Conservation (phyloP, 257 asterid genomes). For the Perilla frutescens region DNA sequence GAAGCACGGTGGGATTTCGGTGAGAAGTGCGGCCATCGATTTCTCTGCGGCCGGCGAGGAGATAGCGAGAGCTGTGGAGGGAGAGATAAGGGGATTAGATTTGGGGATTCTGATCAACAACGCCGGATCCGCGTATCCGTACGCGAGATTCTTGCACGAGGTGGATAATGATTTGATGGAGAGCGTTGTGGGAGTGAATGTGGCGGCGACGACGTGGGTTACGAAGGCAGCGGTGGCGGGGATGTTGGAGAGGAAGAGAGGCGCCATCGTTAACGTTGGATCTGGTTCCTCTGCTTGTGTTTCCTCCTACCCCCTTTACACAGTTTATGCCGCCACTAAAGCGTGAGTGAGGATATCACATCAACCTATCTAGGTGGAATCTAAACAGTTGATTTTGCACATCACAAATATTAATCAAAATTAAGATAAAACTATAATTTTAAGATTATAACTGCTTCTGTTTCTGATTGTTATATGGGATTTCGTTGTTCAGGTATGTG, state of each 20-base stretch:
- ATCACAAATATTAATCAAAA: too few species aligned
- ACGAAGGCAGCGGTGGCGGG: slow-evolving; percentile 34
- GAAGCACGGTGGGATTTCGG: not conserved
- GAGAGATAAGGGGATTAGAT: slow-evolving; percentile 32
- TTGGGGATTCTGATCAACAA: slow-evolving; percentile 41
- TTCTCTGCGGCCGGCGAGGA: slow-evolving; percentile 31
- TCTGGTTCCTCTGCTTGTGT: slow-evolving; percentile 36
- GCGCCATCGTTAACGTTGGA: slow-evolving; percentile 39
- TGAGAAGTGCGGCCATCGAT: slow-evolving; percentile 23
- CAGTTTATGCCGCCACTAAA: slow-evolving; percentile 46
- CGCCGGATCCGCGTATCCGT: slow-evolving; percentile 42
- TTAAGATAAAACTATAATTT: too few species aligned
- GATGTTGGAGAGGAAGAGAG: slow-evolving; percentile 40
- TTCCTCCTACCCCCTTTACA: slow-evolving; percentile 38
- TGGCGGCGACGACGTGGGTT: slow-evolving; percentile 36
- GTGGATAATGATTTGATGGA: slow-evolving; percentile 32
- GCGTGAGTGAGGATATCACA: slow-evolving; percentile 23
- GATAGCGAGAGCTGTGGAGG: slow-evolving; percentile 18
- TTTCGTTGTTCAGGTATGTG: slow-evolving; percentile 35
- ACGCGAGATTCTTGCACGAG: slow-evolving; percentile 39
- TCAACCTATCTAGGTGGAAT: too few species aligned
- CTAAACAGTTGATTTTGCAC: too few species aligned
- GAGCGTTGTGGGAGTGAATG: slow-evolving; percentile 36
- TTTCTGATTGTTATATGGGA: not conserved
- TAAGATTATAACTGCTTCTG: too few species aligned